phyloP scores from a whole-genome alignment of 2,329 filamentous ascomycete genomes.

The Teratosphaeria viscida region DNA sequence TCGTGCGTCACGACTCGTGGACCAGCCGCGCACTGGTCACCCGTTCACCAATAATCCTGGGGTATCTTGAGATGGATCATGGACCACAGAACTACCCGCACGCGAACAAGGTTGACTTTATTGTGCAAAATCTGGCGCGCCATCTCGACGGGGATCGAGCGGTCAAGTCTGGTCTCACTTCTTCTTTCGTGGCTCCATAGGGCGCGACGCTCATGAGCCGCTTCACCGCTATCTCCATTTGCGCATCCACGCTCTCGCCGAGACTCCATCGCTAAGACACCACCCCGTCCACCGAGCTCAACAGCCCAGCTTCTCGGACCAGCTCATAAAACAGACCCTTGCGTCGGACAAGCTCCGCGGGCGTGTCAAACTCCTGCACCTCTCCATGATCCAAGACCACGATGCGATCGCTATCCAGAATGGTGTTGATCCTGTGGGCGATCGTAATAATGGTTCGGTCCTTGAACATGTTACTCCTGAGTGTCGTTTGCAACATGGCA shows the following conservation, averaged over 20 bases:
- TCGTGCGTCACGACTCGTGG: background rate
- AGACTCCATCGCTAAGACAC: background rate
- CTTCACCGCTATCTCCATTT: background rate
- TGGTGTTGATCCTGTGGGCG: conserved; percentile 66
- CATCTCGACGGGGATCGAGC: background rate
- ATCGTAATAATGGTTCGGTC: conserved; percentile 94
- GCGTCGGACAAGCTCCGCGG: conserved; percentile 62
- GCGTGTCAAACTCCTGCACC: conserved; percentile 88
- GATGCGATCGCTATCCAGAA: conserved; percentile 78
- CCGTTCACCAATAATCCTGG: background rate
- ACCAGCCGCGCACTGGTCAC: background rate
- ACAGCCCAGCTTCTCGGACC: conserved; percentile 79
- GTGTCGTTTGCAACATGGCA: conserved; percentile 52
- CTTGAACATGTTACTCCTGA: conserved; percentile 60
- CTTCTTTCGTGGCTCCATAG: background rate
- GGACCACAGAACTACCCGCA: background rate
- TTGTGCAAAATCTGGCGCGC: background rate
- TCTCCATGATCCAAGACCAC: conserved; percentile 85
- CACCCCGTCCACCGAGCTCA: conserved; percentile 31
- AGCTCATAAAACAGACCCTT: conserved; percentile 79
- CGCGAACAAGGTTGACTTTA: background rate
- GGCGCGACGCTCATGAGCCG: background rate
- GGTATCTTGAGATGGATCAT: background rate
- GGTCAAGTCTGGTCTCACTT: background rate
- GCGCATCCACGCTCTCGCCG: background rate